Conservation (phyloP, 2,329 filamentous ascomycete genomes). For the Scedosporium apiospermum region DNA sequence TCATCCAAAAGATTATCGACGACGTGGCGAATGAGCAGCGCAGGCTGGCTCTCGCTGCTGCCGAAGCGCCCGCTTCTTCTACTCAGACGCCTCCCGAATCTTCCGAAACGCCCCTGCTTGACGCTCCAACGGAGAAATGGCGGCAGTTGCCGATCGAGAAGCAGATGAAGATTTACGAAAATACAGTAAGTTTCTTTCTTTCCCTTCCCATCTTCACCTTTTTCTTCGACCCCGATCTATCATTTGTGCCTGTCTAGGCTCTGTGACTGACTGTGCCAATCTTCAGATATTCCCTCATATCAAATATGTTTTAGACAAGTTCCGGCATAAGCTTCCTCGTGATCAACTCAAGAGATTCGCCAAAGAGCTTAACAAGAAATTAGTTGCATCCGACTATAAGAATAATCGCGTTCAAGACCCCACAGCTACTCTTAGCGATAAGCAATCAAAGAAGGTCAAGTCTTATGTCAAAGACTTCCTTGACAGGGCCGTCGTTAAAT, state of each 20-base stretch:
- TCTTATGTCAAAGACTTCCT: conserved; percentile 77
- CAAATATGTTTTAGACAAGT: conserved; percentile 79
- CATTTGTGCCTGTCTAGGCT: background rate
- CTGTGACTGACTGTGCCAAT: background rate
- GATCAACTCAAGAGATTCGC: conserved; percentile 59
- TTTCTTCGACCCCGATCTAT: no score
- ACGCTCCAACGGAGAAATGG: conserved; percentile 63
- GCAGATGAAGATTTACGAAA: conserved; percentile 91
- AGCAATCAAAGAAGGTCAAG: conserved; percentile 75
- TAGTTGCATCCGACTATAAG: conserved; percentile 88
- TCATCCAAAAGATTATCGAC: conserved; percentile 77
- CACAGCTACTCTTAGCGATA: conserved; percentile 57
- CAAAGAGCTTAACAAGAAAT: conserved; percentile 70
- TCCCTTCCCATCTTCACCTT: conserved; percentile 34
- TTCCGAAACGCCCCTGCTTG: conserved; percentile 41
- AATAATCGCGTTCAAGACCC: conserved; percentile 79
- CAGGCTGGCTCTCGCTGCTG: conserved; percentile 14
- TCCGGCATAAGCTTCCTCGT: conserved; percentile 75
- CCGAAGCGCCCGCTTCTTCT: conserved; percentile 36
- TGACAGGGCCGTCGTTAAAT: conserved; percentile 75
- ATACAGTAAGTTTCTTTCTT: conserved; percentile 55
- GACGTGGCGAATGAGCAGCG: conserved; percentile 64
- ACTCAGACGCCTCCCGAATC: conserved; percentile 55
- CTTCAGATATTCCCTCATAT: conserved; percentile 71
- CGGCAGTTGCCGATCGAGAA: conserved; percentile 64